These are phyloP conservation scores for Magnolia sinica DNA, from an alignment of 164 flowering plant genomes.

Conservation along the genomic window DNA sequence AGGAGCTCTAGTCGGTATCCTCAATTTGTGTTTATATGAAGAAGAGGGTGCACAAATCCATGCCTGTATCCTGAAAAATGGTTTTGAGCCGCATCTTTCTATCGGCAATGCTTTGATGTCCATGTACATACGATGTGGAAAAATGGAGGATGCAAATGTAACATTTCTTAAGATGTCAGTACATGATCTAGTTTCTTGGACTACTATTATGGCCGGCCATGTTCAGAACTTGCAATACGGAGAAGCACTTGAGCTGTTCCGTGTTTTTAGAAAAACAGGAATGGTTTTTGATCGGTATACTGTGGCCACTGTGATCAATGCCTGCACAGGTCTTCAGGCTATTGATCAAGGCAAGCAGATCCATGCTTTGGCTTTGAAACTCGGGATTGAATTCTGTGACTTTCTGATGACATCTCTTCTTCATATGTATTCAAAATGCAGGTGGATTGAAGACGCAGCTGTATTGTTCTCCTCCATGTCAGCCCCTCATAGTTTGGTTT, in stretches of 20 bases:
- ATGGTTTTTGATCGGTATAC: slow-evolving; percentile 8
- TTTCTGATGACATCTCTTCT: slow-evolving; percentile 11
- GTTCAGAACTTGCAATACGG: slow-evolving; percentile 3
- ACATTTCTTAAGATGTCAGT: slow-evolving; percentile 15
- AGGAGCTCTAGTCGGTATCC: slow-evolving; percentile 21
- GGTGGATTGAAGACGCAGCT: neutral
- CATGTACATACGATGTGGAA: slow-evolving; percentile 27
- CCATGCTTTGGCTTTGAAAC: slow-evolving; percentile 11
- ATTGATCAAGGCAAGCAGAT: slow-evolving; percentile 13
- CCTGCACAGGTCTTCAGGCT: slow-evolving; percentile 22
- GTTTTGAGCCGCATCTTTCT: slow-evolving; percentile 11
- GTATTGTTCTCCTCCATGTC: slow-evolving; percentile 3
- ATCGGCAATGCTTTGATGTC: slow-evolving; percentile 18
- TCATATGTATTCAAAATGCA: slow-evolving; percentile 12
- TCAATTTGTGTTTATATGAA: slow-evolving; percentile 10
- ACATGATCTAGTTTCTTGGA: slow-evolving; percentile 23
- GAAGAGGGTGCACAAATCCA: slow-evolving; percentile 26
- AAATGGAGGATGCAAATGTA: slow-evolving; percentile 17
- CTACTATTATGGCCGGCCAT: slow-evolving; percentile 18
- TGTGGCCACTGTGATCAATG: slow-evolving; percentile 11
- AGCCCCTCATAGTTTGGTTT: slow-evolving; percentile 7
- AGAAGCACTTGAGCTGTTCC: slow-evolving; percentile 8
- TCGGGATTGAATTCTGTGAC: slow-evolving; percentile 5
- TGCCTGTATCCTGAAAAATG: slow-evolving; percentile 16
- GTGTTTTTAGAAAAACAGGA: slow-evolving; percentile 7